Base-by-base conservation (phyloP, 371 early-diverging fungal genomes). In the Circinella umbellata region DNA sequence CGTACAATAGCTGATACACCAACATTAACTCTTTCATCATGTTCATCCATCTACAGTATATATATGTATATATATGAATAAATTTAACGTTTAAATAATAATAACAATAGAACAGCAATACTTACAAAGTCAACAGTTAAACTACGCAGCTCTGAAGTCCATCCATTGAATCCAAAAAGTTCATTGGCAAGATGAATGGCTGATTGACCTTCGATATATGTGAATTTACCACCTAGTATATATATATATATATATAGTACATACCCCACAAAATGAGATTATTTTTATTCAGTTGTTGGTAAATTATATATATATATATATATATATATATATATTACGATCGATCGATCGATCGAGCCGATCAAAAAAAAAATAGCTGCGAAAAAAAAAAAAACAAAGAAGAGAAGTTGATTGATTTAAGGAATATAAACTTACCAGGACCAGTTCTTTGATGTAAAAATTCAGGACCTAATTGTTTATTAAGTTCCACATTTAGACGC, bases 161-260 rank as follows among this genome's bases (percentile, higher is more conserved):
- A 99, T 4, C 99, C 99, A 76, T 99, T 89, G 77, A 96, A 99
- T 0, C 99, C 99, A 88, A 99, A 99, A 18, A 99, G 85, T 61
- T 95, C 92, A 79, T 99, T 99, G 51, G 99, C 99, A 37, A 99
- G 70, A 63, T 90, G 88, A 63, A 99, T 94, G 20, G 90, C 91
- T 36, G 89, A 89, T 89, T 93, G 91, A 6, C 99, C 99, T 77
- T 98, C 98, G 53, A 99, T 79, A 72, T 99, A 99, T 4, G 88
- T 85, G 60, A 96, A 75, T 46, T 85, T 84, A 8, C 80, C 85
- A n/a, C 70, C 70, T 34, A 36, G 47, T 67, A 13, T 14, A 37
- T 34, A 59, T 9, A 42, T 20, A 39, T 4, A 27, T 64, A 36
- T 14, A 14, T 18, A 53, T 49, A 13, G 9, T 27, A 5, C 0